Percentiles rank a stretch among this genome's conserved stretches.
phyloP scores from a whole-genome alignment of 495 filamentous ascomycete species.

The Rhypophila decipiens region DNA sequence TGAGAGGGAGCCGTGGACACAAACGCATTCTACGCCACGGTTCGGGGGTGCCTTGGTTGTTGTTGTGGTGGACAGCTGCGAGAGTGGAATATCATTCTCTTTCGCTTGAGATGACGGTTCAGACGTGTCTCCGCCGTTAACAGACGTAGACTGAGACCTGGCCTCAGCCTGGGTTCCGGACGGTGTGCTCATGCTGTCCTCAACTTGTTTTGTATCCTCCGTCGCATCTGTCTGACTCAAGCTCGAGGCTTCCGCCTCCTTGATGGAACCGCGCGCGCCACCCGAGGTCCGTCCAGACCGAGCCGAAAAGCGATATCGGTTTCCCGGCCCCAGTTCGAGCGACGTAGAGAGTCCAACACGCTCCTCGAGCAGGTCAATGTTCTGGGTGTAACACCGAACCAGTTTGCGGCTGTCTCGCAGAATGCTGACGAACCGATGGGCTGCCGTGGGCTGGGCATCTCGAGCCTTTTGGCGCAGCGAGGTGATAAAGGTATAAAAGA shows the following conservation, averaged over 20 bases:
- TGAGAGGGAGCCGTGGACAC: constrained; percentile 58
- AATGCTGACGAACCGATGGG: constrained; percentile 56
- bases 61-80: not conserved
- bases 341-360: constrained; percentile 53
- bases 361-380: constrained; percentile 64
- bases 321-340: constrained; percentile 50
- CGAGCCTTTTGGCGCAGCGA: constrained; percentile 53
- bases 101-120: not conserved
- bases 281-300: constrained; percentile 14
- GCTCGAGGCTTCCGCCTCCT: constrained; percentile 11
- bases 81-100: not conserved
- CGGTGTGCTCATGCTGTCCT: not conserved
- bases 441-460: constrained; percentile 46
- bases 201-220: constrained; percentile 10
- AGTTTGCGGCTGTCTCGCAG: constrained; percentile 56
- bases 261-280: constrained; percentile 2
- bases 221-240: constrained; percentile 23
- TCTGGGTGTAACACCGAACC: constrained; percentile 64
- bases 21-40: constrained; percentile 55
- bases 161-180: not conserved
- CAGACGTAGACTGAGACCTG: not conserved
- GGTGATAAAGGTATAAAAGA: constrained; percentile 63
- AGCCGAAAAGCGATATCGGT: constrained; percentile 38
- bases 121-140: not conserved
- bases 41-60: constrained; percentile 20